Evolutionary conservation across 2,329 filamentous ascomycete genomes (phyloP).

Genomic region (Aspergillus sp.): DNA sequence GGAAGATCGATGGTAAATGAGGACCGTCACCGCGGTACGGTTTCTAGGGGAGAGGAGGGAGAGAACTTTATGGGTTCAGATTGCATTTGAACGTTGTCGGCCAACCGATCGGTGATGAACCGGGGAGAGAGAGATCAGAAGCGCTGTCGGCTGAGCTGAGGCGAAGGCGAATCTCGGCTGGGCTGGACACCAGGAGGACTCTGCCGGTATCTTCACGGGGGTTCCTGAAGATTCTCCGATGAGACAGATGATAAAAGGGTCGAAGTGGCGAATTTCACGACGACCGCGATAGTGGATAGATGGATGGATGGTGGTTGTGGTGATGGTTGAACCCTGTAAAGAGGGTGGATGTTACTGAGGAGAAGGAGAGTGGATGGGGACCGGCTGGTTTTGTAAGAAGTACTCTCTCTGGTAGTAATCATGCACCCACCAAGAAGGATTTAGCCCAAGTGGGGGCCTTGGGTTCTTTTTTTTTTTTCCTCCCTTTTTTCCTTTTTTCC

Average conservation of each 20-base stretch:
- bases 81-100: constrained; percentile 45
- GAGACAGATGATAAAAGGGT: too few species aligned
- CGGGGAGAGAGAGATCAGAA: constrained; percentile 13
- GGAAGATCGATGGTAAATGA: constrained; percentile 18
- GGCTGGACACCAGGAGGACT: not conserved
- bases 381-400: constrained; percentile 1
- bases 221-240: too few species aligned
- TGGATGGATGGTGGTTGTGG: too few species aligned
- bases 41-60: constrained; percentile 40
- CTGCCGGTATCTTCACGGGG: too few species aligned
- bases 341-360: not conserved
- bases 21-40: constrained; percentile 45
- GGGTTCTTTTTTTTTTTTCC: too few species aligned
- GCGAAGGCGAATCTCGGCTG: constrained; percentile 7
- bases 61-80: constrained; percentile 35
- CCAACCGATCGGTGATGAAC: constrained; percentile 14
- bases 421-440: too few species aligned
- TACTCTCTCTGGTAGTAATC: too few species aligned
- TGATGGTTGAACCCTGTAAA: not conserved
- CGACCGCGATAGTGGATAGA: too few species aligned
- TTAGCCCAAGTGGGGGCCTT: too few species aligned
- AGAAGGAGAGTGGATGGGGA: not conserved
- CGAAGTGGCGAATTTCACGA: too few species aligned
- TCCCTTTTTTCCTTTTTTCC: too few species aligned
- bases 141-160: constrained; percentile 1